phyloP scores from a whole-genome alignment of 2,329 filamentous ascomycete genomes.

The Colletotrichum sp. region DNA sequence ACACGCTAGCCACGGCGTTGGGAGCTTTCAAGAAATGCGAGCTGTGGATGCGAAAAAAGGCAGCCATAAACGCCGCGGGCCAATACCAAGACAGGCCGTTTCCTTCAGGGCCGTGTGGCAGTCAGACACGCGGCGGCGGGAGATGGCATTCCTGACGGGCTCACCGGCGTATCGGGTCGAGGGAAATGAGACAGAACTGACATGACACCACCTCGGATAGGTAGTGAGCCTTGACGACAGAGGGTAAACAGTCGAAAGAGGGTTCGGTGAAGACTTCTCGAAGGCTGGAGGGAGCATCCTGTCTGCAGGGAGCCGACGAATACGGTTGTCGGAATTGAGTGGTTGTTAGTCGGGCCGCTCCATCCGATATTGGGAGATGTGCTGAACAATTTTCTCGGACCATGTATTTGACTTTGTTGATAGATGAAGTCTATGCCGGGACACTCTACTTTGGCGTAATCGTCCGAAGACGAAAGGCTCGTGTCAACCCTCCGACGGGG shows the following conservation, averaged over 20 bases:
- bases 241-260: not conserved
- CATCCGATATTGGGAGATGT: not conserved
- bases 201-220: slow-evolving; percentile 3
- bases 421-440: slow-evolving; percentile 1
- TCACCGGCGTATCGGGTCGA: not conserved
- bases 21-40: not conserved
- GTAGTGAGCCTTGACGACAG: not conserved
- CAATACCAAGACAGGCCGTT: not conserved
- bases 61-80: not conserved
- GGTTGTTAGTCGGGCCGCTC: not conserved
- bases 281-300: slow-evolving; percentile 4
- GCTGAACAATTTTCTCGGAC: not conserved
- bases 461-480: not conserved
- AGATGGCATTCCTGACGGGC: not conserved
- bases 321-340: not conserved
- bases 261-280: not conserved
- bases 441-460: not conserved
- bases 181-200: slow-evolving; percentile 4
- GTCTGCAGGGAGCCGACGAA: not conserved
- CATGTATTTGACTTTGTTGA: not conserved
- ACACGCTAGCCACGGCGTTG: not conserved
- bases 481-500: not conserved
- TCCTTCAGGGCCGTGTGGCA: slow-evolving; percentile 1
- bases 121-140: not conserved
- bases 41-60: not conserved